Percentiles rank a stretch among this genome's conserved stretches.
These are phyloP conservation scores for Poa pratensis DNA, from an alignment of 176 grass and related monocot species.

Conservation along the genomic window DNA sequence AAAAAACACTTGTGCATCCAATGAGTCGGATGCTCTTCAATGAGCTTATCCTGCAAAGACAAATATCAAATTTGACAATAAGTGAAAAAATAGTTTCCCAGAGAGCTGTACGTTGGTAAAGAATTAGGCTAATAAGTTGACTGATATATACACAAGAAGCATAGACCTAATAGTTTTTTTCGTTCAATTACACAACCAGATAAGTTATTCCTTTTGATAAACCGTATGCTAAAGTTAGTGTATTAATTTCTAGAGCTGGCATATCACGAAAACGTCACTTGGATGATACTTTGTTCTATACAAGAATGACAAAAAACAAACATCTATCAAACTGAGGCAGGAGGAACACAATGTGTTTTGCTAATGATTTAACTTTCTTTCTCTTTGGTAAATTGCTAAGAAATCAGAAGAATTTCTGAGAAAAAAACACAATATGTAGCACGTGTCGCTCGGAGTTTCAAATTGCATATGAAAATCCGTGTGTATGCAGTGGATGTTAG, in stretches of 20 bases:
- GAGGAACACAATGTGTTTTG: not conserved
- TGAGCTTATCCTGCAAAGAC: not conserved
- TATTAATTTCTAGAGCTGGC: not conserved
- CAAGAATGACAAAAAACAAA: not conserved
- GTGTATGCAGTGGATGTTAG: not conserved
- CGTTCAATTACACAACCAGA: not conserved
- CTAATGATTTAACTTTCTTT: not conserved
- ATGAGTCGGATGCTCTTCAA: conserved; percentile 5
- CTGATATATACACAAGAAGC: not conserved
- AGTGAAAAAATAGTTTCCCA: not conserved
- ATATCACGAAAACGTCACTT: not conserved
- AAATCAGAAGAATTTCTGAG: not conserved
- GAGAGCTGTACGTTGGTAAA: not conserved
- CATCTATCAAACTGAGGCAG: not conserved
- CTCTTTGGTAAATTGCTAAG: not conserved
- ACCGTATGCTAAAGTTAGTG: not conserved
- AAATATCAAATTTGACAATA: not conserved
- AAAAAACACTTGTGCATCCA: not conserved
- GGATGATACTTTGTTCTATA: not conserved
- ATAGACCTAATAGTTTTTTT: not conserved
- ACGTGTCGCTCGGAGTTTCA: not conserved
- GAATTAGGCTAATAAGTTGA: not conserved
- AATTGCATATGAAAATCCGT: not conserved
- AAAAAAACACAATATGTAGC: not conserved
- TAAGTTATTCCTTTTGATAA: not conserved